Evolutionary conservation across 106 monocot genomes (phyloP).

Genomic region (Ottelia alismoides): DNA sequence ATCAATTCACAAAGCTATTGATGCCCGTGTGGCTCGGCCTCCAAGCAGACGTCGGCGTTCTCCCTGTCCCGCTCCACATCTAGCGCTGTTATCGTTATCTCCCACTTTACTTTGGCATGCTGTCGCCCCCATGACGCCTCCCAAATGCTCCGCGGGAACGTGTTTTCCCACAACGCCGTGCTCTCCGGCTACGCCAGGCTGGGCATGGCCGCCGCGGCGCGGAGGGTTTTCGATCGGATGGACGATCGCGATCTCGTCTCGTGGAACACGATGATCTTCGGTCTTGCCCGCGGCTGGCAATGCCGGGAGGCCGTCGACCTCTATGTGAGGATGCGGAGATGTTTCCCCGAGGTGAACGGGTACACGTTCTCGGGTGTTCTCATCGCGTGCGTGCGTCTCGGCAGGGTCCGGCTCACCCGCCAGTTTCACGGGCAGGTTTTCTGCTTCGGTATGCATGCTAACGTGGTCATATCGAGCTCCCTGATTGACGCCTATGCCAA

Average conservation of each 20-base stretch:
- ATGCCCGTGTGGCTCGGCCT: too few relatives aligned
- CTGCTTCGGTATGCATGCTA: constrained; percentile 32
- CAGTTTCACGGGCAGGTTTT: constrained; percentile 62
- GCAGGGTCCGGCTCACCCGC: constrained; percentile 14
- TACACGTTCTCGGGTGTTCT: constrained; percentile 58
- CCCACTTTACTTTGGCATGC: too few relatives aligned
- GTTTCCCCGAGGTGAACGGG: constrained; percentile 13
- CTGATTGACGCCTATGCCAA: constrained; percentile 58
- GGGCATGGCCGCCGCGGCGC: constrained; percentile 22
- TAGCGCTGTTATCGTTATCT: too few relatives aligned
- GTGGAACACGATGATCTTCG: constrained; percentile 63
- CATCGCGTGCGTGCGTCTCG: constrained; percentile 29
- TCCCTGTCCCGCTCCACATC: too few relatives aligned
- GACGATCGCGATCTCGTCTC: constrained; percentile 45
- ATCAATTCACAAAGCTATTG: too few relatives aligned
- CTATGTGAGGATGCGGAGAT: constrained; percentile 32
- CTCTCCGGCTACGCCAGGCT: constrained; percentile 45
- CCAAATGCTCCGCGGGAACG: constrained; percentile 40
- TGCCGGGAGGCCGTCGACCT: constrained; percentile 23
- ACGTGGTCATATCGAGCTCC: constrained; percentile 39
- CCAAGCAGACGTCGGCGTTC: too few relatives aligned
- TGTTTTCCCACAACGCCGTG: constrained; percentile 76
- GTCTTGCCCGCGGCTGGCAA: constrained; percentile 28
- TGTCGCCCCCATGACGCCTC: constrained; percentile 24
- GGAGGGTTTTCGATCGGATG: constrained; percentile 43